A percentile compares a stretch with the other conserved stretches of the same genome.
Conservation (phyloP, 2,329 filamentous ascomycete genomes). For the Colletotrichum sp. region DNA sequence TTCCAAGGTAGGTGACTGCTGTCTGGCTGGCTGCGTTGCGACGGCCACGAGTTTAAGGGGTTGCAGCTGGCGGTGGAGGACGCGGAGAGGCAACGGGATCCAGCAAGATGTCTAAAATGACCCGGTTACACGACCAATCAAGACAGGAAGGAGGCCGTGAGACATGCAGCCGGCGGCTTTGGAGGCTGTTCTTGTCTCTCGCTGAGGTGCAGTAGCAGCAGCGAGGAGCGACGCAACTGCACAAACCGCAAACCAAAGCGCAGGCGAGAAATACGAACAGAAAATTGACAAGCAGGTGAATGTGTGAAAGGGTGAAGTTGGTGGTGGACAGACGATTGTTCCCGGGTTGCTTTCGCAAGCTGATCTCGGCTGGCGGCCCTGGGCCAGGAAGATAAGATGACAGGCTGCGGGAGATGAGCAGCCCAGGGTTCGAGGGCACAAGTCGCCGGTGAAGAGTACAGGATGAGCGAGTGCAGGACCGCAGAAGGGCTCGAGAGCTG, state of each 20-base stretch:
- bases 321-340: not conserved
- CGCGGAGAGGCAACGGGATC: not conserved
- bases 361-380: constrained; percentile 10
- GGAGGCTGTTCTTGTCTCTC: constrained; percentile 12
- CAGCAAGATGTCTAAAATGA: constrained; percentile 10
- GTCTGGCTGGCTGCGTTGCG: not conserved
- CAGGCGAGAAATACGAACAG: not conserved
- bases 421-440: not conserved
- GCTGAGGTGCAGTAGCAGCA: constrained; percentile 17
- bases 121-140: constrained; percentile 4
- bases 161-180: constrained; percentile 10
- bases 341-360: not conserved
- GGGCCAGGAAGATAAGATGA: constrained; percentile 11
- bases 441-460: not conserved
- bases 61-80: not conserved
- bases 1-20: not conserved
- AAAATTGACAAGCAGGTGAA: not conserved
- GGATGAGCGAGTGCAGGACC: not conserved
- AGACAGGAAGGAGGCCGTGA: not conserved
- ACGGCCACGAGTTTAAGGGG: constrained; percentile 16
- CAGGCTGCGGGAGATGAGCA: constrained; percentile 19
- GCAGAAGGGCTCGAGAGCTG: not conserved
- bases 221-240: not conserved
- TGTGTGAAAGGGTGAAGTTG: not conserved
- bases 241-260: not conserved